Conservation (phyloP, 192 early-diverging fungal genomes). For the Allomyces javanicus region DNA sequence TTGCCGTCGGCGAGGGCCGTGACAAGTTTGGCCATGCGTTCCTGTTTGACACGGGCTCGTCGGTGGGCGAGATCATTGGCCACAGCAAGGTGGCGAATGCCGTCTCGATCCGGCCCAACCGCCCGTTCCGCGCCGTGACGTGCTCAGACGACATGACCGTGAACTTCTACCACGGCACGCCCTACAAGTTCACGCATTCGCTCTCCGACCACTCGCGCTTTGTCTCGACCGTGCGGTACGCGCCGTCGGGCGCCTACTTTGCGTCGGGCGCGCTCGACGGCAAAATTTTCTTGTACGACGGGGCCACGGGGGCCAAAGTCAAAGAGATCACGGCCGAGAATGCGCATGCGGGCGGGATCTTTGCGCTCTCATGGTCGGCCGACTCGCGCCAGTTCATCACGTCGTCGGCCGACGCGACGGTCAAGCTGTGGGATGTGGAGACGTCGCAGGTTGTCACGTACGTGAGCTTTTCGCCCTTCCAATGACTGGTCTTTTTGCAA, state of each 20-base stretch:
- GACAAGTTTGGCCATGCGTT: conserved; percentile 80
- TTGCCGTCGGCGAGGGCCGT: conserved; percentile 88
- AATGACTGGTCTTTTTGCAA: not conserved
- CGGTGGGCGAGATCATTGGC: conserved; percentile 74
- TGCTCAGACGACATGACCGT: conserved; percentile 74
- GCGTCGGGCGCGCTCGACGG: conserved; percentile 68
- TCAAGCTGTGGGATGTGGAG: conserved; percentile 78
- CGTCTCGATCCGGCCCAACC: conserved; percentile 65
- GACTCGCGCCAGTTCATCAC: conserved; percentile 56
- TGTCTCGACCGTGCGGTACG: conserved; percentile 73
- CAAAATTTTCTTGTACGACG: conserved; percentile 85
- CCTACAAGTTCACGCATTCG: conserved; percentile 58
- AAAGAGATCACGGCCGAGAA: conserved; percentile 31
- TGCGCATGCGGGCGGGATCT: conserved; percentile 62
- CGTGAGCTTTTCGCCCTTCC: not conserved
- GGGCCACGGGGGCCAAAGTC: conserved; percentile 62
- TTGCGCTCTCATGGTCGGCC: conserved; percentile 69
- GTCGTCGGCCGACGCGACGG: conserved; percentile 66
- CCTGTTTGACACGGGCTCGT: conserved; percentile 69
- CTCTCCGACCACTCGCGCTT: conserved; percentile 71
- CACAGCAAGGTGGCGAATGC: conserved; percentile 77
- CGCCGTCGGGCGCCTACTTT: conserved; percentile 62
- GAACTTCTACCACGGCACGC: conserved; percentile 80
- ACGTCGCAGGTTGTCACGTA: conserved; percentile 42
- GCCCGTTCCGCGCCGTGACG: conserved; percentile 84